phyloP scores from a whole-genome alignment of 2,329 filamentous ascomycete species.

The Aureobasidium sp. region DNA sequence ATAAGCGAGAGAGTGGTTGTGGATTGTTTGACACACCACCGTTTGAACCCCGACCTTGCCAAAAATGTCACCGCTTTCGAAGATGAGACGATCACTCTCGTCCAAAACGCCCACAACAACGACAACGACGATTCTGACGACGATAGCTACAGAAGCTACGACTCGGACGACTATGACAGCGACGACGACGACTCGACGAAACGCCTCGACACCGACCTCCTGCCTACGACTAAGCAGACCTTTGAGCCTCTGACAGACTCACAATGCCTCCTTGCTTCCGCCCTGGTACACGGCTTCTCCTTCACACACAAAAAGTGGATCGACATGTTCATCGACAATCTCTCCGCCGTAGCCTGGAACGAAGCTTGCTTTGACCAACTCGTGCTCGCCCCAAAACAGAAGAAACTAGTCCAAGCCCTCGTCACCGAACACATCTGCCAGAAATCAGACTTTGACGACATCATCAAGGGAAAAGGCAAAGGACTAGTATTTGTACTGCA shows the following conservation, averaged over 20 bases:
- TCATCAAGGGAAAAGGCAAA: slow-evolving; percentile 32
- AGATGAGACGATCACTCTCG: background rate
- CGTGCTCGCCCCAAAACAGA: slow-evolving; percentile 27
- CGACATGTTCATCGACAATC: slow-evolving; percentile 30
- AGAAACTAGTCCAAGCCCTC: slow-evolving; percentile 28
- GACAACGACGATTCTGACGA: background rate
- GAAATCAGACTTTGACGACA: slow-evolving; percentile 25
- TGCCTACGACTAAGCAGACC: slow-evolving; percentile 17
- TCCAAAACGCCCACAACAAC: background rate
- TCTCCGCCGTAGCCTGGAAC: slow-evolving; percentile 27
- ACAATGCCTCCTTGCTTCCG: slow-evolving; percentile 27
- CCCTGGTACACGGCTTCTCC: slow-evolving; percentile 28
- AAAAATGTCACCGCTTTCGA: slow-evolving; percentile 23
- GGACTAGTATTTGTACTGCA: slow-evolving; percentile 32
- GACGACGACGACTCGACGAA: background rate
- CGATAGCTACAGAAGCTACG: background rate
- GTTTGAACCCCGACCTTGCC: slow-evolving; percentile 23
- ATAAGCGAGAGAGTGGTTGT: slow-evolving; percentile 25
- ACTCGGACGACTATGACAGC: background rate
- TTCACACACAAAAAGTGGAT: slow-evolving; percentile 31
- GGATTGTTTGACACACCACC: slow-evolving; percentile 26
- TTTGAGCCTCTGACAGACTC: slow-evolving; percentile 19
- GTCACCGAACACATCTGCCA: slow-evolving; percentile 27
- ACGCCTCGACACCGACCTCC: slow-evolving; percentile 15
- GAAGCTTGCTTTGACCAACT: slow-evolving; percentile 27